These are phyloP conservation scores for Hypomontagnella submonticulosa DNA, from an alignment of 495 filamentous ascomycete species.

Conservation along the genomic window DNA sequence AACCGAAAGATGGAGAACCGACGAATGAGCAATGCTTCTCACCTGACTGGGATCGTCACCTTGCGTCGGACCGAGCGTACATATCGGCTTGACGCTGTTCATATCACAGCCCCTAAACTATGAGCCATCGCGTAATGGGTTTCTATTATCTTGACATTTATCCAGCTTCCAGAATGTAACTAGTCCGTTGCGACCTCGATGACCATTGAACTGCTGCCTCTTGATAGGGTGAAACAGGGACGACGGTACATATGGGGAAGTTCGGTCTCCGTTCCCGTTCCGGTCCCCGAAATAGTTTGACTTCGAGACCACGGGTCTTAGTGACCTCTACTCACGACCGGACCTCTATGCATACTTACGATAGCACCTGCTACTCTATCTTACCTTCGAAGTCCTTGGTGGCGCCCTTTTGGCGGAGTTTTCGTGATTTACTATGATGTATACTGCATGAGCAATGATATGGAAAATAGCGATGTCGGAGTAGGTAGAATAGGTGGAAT, in stretches of 20 bases:
- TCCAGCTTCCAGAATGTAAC: neutral
- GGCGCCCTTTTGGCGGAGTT: slow-evolving; percentile 21
- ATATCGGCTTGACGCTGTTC: neutral
- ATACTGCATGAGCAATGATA: slow-evolving; percentile 10
- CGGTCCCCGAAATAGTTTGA: slow-evolving; percentile 29
- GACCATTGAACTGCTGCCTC: slow-evolving; percentile 7
- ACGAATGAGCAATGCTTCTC: neutral
- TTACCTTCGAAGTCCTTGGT: slow-evolving; percentile 1
- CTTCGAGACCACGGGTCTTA: slow-evolving; percentile 8
- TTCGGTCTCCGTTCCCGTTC: slow-evolving; percentile 36
- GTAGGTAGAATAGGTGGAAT: neutral
- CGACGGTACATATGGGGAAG: slow-evolving; percentile 10
- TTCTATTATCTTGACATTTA: slow-evolving; percentile 18
- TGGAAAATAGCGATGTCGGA: slow-evolving; percentile 32
- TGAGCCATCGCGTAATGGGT: slow-evolving; percentile 25
- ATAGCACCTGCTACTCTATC: neutral
- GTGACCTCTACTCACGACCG: slow-evolving; percentile 15
- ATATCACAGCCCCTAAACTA: neutral
- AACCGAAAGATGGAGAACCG: neutral
- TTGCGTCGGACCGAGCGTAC: slow-evolving; percentile 27
- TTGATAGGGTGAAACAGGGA: slow-evolving; percentile 21
- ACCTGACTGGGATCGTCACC: slow-evolving; percentile 14
- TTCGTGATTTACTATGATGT: slow-evolving; percentile 1
- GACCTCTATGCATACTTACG: slow-evolving; percentile 4
- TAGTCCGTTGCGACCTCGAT: slow-evolving; percentile 15